Conservation (phyloP, 176 grass and related monocot genomes). For the Themeda triandra region DNA sequence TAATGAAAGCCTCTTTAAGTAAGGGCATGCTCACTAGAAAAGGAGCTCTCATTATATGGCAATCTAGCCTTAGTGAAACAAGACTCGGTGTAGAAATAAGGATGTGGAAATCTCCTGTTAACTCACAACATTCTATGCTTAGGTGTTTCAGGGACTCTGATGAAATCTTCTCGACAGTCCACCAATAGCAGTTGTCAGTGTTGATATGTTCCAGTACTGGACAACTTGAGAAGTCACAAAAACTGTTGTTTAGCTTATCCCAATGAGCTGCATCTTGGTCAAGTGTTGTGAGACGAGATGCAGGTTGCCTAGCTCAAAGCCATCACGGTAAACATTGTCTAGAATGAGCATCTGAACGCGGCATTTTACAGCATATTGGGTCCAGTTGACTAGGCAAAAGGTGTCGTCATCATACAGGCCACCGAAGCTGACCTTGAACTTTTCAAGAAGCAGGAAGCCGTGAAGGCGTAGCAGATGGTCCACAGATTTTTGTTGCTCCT, state of each 20-base stretch:
- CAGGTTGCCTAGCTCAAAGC: not conserved
- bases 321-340: not conserved
- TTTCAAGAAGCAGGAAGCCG: not conserved
- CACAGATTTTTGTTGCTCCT: not conserved
- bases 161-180: not conserved
- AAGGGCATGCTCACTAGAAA: not conserved
- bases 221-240: not conserved
- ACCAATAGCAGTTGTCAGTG: not conserved
- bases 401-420: too few relatives aligned
- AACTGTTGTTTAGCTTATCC: not conserved
- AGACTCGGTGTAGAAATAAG: not conserved
- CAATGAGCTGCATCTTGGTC: not conserved
- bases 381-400: not conserved
- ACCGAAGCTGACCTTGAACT: not conserved
- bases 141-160: not conserved
- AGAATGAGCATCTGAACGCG: not conserved
- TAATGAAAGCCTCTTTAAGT: not conserved
- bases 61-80: not conserved
- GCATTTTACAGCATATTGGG: not conserved
- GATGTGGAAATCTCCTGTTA: not conserved
- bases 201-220: not conserved
- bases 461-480: not conserved
- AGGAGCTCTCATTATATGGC: not conserved
- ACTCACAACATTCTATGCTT: not conserved
- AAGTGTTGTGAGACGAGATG: not conserved